phyloP scores from a whole-genome alignment of 2,329 filamentous ascomycete genomes.

The Tricladium varicosporioides region DNA sequence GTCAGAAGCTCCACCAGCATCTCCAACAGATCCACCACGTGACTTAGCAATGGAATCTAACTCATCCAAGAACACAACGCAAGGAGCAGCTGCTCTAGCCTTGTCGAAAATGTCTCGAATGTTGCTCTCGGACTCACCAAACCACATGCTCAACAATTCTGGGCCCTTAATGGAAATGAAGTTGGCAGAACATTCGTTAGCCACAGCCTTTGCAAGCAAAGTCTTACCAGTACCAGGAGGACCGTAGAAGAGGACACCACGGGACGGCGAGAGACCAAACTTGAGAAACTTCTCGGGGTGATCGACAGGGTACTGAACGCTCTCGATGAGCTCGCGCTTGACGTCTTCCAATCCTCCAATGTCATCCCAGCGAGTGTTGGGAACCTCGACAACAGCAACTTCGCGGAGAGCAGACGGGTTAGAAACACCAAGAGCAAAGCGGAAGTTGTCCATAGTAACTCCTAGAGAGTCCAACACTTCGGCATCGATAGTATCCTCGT shows the following conservation, averaged over 20 bases:
- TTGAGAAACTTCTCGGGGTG: conserved; percentile 99
- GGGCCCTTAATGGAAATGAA: conserved; percentile 99
- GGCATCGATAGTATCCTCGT: conserved; percentile 98
- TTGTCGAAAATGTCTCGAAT: conserved; percentile 99
- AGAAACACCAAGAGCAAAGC: conserved; percentile 94
- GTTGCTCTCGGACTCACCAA: conserved; percentile 99
- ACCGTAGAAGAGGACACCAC: conserved; percentile 98
- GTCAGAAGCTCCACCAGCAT: conserved; percentile 96
- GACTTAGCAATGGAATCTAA: conserved; percentile 99
- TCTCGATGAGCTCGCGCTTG: conserved; percentile 99
- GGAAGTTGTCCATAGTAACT: conserved; percentile 99
- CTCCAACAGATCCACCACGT: conserved; percentile 92
- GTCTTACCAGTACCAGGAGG: conserved; percentile 99
- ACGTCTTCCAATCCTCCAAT: conserved; percentile 97
- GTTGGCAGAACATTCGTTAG: conserved; percentile 98
- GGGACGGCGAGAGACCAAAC: conserved; percentile 95
- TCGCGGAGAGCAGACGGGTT: conserved; percentile 98
- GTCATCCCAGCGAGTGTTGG: conserved; percentile 99
- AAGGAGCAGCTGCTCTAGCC: conserved; percentile 94
- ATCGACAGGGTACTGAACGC: conserved; percentile 97
- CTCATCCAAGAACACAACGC: conserved; percentile 98
- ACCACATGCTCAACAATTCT: conserved; percentile 99
- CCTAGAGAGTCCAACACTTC: conserved; percentile 97
- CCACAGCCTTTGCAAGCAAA: conserved; percentile 97
- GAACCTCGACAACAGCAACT: conserved; percentile 97